Percentiles rank a stretch among this genome's conserved stretches.
These are phyloP conservation scores for Colletotrichum sp. DNA, from an alignment of 2,329 filamentous ascomycete species.

Conservation along the genomic window DNA sequence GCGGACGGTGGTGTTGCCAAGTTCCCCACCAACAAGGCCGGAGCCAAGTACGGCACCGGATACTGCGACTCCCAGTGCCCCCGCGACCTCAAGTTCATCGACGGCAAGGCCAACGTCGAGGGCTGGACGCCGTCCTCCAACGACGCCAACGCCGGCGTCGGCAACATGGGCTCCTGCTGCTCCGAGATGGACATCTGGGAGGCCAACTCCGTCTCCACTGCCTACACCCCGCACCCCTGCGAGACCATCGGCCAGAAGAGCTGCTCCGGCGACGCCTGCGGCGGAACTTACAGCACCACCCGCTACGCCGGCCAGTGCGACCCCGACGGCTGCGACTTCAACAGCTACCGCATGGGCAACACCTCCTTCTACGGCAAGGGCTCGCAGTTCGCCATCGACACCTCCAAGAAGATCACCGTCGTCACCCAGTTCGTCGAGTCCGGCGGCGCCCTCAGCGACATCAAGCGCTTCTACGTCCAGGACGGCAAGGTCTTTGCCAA, in stretches of 20 bases:
- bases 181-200: conserved; percentile 70
- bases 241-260: conserved; percentile 49
- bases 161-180: conserved; percentile 61
- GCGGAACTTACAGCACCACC: conserved; percentile 54
- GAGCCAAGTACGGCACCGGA: conserved; percentile 65
- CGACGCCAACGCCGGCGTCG: conserved; percentile 59
- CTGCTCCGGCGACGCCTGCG: conserved; percentile 57
- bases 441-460: conserved; percentile 60
- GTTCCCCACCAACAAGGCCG: conserved; percentile 54
- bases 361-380: conserved; percentile 64
- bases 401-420: conserved; percentile 64
- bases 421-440: conserved; percentile 66
- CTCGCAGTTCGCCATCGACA: conserved; percentile 61
- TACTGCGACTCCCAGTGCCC: conserved; percentile 58
- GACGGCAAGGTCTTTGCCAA: conserved; percentile 64
- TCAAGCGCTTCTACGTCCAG: conserved; percentile 71
- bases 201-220: conserved; percentile 68
- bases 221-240: conserved; percentile 71
- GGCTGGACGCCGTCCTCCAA: conserved; percentile 55
- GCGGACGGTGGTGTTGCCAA: conserved; percentile 57
- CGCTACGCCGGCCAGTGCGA: conserved; percentile 70
- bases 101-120: conserved; percentile 58
- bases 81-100: conserved; percentile 61
- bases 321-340: conserved; percentile 74
- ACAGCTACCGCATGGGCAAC: conserved; percentile 70